Conservation (phyloP, 345 rosid genomes). For the Brassica nigra region DNA sequence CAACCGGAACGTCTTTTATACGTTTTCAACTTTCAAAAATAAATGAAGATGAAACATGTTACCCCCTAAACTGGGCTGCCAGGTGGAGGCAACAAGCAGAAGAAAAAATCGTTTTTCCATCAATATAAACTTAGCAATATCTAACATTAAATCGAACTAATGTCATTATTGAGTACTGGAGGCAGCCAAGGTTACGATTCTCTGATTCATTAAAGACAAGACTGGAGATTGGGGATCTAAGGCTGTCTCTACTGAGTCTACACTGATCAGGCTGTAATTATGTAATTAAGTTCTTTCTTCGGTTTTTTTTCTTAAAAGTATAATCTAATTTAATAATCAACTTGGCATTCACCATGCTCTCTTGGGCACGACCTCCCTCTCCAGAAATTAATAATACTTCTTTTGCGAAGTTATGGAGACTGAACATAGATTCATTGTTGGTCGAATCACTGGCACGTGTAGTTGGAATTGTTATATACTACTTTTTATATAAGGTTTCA, state of each 20-base stretch:
- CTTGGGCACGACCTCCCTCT: not conserved
- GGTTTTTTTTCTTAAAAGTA: not conserved
- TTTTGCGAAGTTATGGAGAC: not conserved
- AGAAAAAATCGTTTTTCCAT: not conserved
- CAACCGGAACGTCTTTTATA: not conserved
- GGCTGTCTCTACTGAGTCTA: not conserved
- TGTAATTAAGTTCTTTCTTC: not conserved
- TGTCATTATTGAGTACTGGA: slow-evolving; percentile 21
- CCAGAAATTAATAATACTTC: not conserved
- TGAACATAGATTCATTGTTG: not conserved
- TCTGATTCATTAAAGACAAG: slow-evolving; percentile 30
- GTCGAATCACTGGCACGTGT: not conserved
- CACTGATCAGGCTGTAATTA: not conserved
- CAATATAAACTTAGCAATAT: not conserved
- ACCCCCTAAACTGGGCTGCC: not conserved
- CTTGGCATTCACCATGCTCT: not conserved
- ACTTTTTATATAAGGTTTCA: not conserved
- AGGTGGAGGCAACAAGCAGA: not conserved
- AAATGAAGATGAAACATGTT: not conserved
- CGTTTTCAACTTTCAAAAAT: not conserved
- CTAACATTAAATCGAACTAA: slow-evolving; percentile 2
- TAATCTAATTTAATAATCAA: not conserved
- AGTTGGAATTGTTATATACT: not conserved
- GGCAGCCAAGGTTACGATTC: slow-evolving; percentile 17
- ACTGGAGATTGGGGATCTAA: slow-evolving; percentile 6